These are phyloP conservation scores for Colletotrichum simmondsii DNA, from an alignment of 2,329 filamentous ascomycete species.

Conservation along the genomic window DNA sequence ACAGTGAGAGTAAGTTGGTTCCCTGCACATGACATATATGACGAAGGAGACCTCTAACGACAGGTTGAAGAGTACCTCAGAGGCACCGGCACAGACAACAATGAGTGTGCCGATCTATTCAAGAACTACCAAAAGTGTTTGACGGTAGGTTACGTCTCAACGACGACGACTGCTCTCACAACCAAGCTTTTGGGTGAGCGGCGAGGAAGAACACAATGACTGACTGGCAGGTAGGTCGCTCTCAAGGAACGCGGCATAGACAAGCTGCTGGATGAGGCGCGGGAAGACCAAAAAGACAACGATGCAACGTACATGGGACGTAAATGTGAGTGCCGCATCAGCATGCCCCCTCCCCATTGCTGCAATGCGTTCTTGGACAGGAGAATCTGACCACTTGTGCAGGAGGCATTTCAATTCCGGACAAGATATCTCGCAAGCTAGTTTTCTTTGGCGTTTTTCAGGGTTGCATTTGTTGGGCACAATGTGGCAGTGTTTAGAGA, in stretches of 20 bases:
- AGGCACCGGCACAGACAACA: constrained; percentile 82
- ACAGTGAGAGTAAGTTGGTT: constrained; percentile 86
- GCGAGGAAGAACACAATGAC: not conserved
- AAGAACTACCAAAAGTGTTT: constrained; percentile 90
- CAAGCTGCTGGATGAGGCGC: constrained; percentile 89
- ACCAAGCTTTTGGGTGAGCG: not conserved
- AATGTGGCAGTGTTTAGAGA: constrained; percentile 25
- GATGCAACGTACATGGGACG: constrained; percentile 67
- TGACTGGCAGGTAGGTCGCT: constrained; percentile 68
- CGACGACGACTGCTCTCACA: not conserved
- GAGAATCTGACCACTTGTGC: constrained; percentile 19
- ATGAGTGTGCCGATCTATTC: constrained; percentile 87
- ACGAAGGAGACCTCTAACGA: constrained; percentile 4
- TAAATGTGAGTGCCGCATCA: constrained; percentile 47
- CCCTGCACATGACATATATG: not conserved
- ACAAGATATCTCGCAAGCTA: constrained; percentile 1
- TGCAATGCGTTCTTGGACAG: not conserved
- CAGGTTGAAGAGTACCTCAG: constrained; percentile 81
- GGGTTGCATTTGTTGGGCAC: constrained; percentile 22
- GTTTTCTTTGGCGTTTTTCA: constrained; percentile 12
- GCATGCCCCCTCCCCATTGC: not conserved
- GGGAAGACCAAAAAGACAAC: constrained; percentile 89
- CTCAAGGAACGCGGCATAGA: constrained; percentile 93
- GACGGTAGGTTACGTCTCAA: constrained; percentile 65
- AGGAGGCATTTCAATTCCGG: constrained; percentile 10